These are phyloP conservation scores for Daldinia vernicosa DNA, from an alignment of 495 filamentous ascomycete species.

Conservation along the genomic window DNA sequence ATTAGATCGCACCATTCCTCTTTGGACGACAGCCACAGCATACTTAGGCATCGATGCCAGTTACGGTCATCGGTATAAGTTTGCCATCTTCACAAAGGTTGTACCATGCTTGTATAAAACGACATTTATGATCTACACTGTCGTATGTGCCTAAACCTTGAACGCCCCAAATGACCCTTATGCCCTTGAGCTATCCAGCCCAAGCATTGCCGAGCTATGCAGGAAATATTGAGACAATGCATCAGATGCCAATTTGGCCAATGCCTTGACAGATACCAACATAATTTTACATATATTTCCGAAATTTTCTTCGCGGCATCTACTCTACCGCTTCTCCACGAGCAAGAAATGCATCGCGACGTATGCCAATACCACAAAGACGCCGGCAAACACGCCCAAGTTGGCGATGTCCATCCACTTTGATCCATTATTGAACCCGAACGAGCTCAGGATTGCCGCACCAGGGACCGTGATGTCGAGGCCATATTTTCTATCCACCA, in stretches of 20 bases:
- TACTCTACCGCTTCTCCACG: constrained; percentile 80
- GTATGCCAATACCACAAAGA: constrained; percentile 90
- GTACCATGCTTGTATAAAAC: constrained; percentile 46
- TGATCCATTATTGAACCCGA: constrained; percentile 86
- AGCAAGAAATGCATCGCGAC: constrained; percentile 91
- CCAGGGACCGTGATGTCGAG: constrained; percentile 96
- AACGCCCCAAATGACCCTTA: constrained; percentile 36
- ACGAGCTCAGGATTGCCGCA: constrained; percentile 89
- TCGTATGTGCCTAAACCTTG: constrained; percentile 27
- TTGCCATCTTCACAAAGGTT: constrained; percentile 25
- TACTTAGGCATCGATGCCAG: neutral
- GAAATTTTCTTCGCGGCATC: neutral
- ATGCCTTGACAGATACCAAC: constrained; percentile 14
- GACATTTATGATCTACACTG: constrained; percentile 30
- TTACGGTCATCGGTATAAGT: constrained; percentile 4
- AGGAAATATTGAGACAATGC: constrained; percentile 37
- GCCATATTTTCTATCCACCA: constrained; percentile 93
- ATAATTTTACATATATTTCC: constrained; percentile 35
- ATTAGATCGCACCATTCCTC: neutral
- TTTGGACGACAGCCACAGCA: neutral
- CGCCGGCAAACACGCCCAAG: constrained; percentile 79
- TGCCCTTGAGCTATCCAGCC: constrained; percentile 28
- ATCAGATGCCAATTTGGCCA: constrained; percentile 29
- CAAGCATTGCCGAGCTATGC: constrained; percentile 34
- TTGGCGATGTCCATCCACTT: constrained; percentile 88